Conservation (phyloP, 345 rosid genomes). For the Moricandia arvensis region DNA sequence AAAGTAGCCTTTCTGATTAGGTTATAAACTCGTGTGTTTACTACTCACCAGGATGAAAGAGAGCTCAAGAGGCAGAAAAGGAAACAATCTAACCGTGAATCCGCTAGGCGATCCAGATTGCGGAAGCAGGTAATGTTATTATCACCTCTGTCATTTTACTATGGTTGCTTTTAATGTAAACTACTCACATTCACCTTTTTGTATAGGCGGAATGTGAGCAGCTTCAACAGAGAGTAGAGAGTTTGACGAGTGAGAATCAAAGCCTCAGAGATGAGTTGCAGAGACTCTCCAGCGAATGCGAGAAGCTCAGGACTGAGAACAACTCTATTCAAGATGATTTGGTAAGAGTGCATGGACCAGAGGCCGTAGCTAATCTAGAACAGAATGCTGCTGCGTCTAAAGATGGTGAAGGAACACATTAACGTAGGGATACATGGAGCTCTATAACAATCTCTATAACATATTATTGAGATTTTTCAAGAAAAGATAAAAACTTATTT, state of each 20-base stretch:
- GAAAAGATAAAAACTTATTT: constrained; percentile 9
- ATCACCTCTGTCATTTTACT: not conserved
- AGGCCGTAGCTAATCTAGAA: constrained; percentile 65
- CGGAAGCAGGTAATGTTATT: constrained; percentile 75
- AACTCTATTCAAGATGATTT: constrained; percentile 83
- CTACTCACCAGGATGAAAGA: constrained; percentile 77
- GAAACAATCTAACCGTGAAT: constrained; percentile 97
- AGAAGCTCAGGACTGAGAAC: constrained; percentile 83
- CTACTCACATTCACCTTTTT: not conserved
- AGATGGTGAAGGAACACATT: constrained; percentile 47
- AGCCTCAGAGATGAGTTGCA: constrained; percentile 74
- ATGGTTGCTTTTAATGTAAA: not conserved
- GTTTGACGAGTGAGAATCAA: constrained; percentile 57
- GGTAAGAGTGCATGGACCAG: constrained; percentile 65
- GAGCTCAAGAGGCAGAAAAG: constrained; percentile 92
- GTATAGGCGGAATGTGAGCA: constrained; percentile 93
- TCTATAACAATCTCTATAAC: constrained; percentile 1
- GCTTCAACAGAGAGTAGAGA: constrained; percentile 76
- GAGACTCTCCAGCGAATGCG: constrained; percentile 80
- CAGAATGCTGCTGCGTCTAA: constrained; percentile 41
- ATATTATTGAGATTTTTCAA: constrained; percentile 20
- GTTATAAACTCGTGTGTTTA: constrained; percentile 9
- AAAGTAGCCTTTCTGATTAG: constrained; percentile 24
- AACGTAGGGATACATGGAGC: constrained; percentile 23
- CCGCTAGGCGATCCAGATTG: constrained; percentile 93